Base-by-base conservation (phyloP, 2,329 filamentous ascomycete species). In the Ceratocystis diversiconidia region DNA sequence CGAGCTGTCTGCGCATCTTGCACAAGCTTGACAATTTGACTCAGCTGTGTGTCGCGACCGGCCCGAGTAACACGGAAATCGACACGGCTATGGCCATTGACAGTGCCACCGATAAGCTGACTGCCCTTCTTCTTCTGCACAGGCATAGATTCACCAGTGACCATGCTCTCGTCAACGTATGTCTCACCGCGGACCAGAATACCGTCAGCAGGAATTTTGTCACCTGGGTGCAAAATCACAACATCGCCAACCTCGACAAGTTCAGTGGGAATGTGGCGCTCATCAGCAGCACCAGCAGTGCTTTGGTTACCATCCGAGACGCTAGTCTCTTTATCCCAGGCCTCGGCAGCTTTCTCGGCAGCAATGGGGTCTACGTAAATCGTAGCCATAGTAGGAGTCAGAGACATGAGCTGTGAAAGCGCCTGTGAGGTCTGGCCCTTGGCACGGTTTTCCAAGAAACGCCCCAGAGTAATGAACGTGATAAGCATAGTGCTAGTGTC, bases 401-500 rank as follows among this genome's bases (percentile, higher is more conserved):
- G 80, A 17, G 90, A 96, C 94, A 99, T 99, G 43, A 99, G 83
- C 28, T 87, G 84, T 6, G 92, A 97, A 2, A 99, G 82, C 0
- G 94, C 94, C 73, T 90, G 94, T 4, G 92, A 96, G 0, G 94
- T 99, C 76, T 97, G 90, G 0, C 94, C 94, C 77, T 97, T 99
- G 63, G 94, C 94, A 19, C 86, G 80, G 73, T 97, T 99, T 76
- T 99, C 94, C 19, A 99, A 77, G 77, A 88, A 99, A 44, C 94
- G 86, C 3, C 94, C 90, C 2, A 99, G 77, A 0, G 88, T 91
- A 74, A 96, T 90, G 73, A 99, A 97, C 0, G 91, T 96, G 74
- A 99, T 92, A 63, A 99, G 81, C 94, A 97, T 99, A 25, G 91
- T 96, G 75, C 92, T 96, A 1, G 94, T 99, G 73, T 99, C 94